Percentiles rank a stretch among this genome's conserved stretches.
Evolutionary conservation across 2,329 filamentous ascomycete genomes (phyloP).

Genomic region (Paradendryphiella salina): DNA sequence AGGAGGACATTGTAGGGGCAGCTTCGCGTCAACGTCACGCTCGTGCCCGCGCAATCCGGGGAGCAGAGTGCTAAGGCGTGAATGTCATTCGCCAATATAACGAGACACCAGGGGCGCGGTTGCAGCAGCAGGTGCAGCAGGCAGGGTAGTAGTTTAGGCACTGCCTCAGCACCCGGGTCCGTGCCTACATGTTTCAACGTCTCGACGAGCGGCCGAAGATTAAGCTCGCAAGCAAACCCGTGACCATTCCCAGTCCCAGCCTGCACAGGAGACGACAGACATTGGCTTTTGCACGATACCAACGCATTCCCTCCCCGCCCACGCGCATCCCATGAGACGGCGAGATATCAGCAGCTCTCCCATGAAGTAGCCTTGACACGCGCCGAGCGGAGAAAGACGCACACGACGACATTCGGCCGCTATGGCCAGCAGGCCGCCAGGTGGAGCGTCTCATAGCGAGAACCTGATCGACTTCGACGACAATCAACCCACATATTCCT

Average conservation of each 20-base stretch:
- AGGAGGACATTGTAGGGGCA: background rate
- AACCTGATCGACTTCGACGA: conserved; percentile 76
- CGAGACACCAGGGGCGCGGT: conserved; percentile 13
- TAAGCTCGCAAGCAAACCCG: conserved; percentile 8
- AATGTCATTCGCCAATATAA: conserved; percentile 7
- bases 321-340: conserved; percentile 1
- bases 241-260: background rate
- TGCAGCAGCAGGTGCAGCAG: conserved; percentile 12
- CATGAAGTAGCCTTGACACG: conserved; percentile 32
- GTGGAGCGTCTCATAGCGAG: conserved; percentile 53
- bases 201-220: conserved; percentile 5
- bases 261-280: background rate
- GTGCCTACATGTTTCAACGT: conserved; percentile 17
- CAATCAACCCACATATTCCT: conserved; percentile 70
- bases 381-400: conserved; percentile 28
- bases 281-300: background rate
- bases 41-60: conserved; percentile 1
- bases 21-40: conserved; percentile 1
- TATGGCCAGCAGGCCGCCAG: conserved; percentile 60
- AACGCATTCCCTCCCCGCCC: background rate
- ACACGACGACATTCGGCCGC: conserved; percentile 33
- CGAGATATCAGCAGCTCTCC: conserved; percentile 12
- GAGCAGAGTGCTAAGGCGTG: background rate
- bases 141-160: conserved; percentile 12
- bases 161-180: conserved; percentile 14